Evolutionary conservation across 169 alveolate species (phyloP).

Genomic region (Blepharisma undulans): DNA sequence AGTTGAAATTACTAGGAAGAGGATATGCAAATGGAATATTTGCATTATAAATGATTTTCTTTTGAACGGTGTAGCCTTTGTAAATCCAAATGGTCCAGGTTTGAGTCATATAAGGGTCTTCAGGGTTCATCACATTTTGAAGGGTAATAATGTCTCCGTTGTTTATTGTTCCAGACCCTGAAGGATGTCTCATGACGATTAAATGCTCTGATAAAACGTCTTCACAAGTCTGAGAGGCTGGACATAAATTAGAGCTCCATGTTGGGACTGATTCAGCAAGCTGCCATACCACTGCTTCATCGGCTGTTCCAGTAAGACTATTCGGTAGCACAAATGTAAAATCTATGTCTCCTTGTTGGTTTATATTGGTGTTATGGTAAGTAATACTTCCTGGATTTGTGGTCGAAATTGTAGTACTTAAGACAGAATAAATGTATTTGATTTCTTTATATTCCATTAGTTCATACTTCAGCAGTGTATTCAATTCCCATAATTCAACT

Average conservation of each 20-base stretch:
- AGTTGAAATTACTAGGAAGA: not conserved
- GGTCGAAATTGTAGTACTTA: not conserved
- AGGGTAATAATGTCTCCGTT: not conserved
- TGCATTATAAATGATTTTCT: not conserved
- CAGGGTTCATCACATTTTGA: not conserved
- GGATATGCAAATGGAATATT: not conserved
- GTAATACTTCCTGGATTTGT: not conserved
- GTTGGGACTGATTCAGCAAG: not conserved
- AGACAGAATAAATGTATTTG: not conserved
- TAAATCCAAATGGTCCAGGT: slow-evolving; percentile 11
- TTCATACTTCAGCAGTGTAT: not conserved
- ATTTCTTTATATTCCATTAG: slow-evolving; percentile 5
- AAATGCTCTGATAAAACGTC: not conserved
- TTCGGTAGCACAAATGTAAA: not conserved
- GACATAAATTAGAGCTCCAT: not conserved
- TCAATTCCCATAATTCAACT: not conserved
- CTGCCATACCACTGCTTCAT: not conserved
- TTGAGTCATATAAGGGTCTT: not conserved
- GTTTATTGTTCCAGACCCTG: not conserved
- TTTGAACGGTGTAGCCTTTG: slow-evolving; percentile 7
- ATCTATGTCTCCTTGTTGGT: not conserved
- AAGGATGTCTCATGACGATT: not conserved
- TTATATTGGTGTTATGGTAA: not conserved
- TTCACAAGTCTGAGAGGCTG: not conserved
- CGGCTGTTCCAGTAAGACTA: not conserved